Evolutionary conservation across 2,329 filamentous ascomycete genomes (phyloP), one percentile per base, ranked within the genome.

Genomic region (Ceratocystis variospora): DNA sequence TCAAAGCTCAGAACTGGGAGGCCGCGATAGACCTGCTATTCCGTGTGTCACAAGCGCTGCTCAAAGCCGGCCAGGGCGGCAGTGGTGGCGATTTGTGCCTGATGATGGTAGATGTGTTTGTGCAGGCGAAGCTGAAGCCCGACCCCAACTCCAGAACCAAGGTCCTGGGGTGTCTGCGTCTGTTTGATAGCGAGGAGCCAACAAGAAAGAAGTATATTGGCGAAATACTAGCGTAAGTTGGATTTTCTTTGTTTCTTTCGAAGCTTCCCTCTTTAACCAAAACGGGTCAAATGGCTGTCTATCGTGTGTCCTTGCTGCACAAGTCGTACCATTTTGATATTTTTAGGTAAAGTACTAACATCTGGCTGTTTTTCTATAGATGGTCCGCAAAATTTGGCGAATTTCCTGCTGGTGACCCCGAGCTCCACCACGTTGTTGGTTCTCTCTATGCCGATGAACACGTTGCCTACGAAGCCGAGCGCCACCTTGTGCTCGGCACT

Each of bases 21-120:
- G 87, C 90, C 12, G 94, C 95, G 61, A 87, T 91, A 74, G 89
- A 96, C 71, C 88, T 97, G 70, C 83, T 99, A 70, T 87, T 84
- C 75, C 87, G 83, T 70, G 94, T 96, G 69, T 88, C 93, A 0
- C 86, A 89, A 71, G 87, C 92, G 33, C 83, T 99, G 8, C 83
- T 99, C 55, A 88, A 90, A 75, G 92, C 93, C 31, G 90, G 90
- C n/a, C 92, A 96, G 76, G 91, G 91, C 65, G 92, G 92, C 45
- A 95, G 89, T 70, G 94, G 93, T 67, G 93, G 92, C 61, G 94
- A 99, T 74, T 78, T 99, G 68, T 89, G 88, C 73, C 82, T 94
- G 73, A 84, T 96, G 77, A 80, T 99, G 69, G 82, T 96, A 70
- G 94, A 96, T 69, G 90, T 96, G 66, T 96, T 95, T 80, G 87